Evolutionary conservation across 2,329 filamentous ascomycete genomes (phyloP), one percentile per base, ranked within the genome.

Genomic region (Phoma sp.): DNA sequence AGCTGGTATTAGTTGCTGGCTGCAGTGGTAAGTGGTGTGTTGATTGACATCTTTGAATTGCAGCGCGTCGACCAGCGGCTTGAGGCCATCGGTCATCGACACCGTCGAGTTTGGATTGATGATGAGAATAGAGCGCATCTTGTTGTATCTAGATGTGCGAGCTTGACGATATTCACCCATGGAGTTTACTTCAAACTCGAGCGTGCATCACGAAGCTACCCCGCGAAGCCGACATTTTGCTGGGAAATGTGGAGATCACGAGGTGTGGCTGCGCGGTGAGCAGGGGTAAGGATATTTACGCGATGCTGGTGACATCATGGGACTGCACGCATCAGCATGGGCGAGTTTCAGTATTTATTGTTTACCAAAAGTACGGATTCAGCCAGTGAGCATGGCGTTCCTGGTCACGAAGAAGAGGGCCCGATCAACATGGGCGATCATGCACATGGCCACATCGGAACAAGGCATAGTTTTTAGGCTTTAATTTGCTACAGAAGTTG

Each of bases 91-190:
- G 9, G 89, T 93, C 89, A 93, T 93, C 50, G 80, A 78, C 51
- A 77, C 65, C 1, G 87, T 91, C 2, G 89, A 91, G 76, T 95
- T 95, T 30, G 90, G 90, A 68, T 95, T 93, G 65, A 93, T 81
- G 57, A 93, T 79, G 36, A 93, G 80, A 58, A 93, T 85, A 3
- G 75, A 76, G 43, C 72, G 69, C 71, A 74, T 74, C 52, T 61
- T 75, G 63, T 35, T 61, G 52, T 68, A 61, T 58, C 55, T 64
- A 37, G 57, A 25, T 39, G 52, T 61, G 33, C 23, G 30, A 30
- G 57, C 57, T 55, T 55, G 47, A n/a, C 54, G 57, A 30, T 69
- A 68, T 56, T 71, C 64, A 41, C 66, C 69, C 65, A 66, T 69
- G 55, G 46, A 7, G 49, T 47, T 47, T 7, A 40, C 35, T 52